Evolutionary conservation across 2,329 filamentous ascomycete genomes (phyloP), one percentile per base, ranked within the genome.

Genomic region (Orbilia brochopaga): DNA sequence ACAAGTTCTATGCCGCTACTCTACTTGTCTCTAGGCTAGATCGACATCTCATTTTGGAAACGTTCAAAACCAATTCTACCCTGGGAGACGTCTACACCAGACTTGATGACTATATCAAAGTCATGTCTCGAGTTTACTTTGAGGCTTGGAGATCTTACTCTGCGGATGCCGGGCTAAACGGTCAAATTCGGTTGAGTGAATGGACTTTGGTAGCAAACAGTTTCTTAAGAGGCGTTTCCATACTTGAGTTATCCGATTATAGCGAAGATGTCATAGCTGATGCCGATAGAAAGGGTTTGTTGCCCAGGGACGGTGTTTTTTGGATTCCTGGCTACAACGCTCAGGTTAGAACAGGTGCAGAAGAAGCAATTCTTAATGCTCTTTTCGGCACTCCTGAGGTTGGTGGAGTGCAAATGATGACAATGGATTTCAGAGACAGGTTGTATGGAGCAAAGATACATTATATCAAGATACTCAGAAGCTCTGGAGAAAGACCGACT

Each of bases 311-410:
- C n/a, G n/a, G n/a, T n/a, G n/a, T n/a, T n/a, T n/a, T n/a, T n/a
- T n/a, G n/a, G n/a, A n/a, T n/a, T n/a, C n/a, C n/a, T n/a, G n/a
- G n/a, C n/a, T n/a, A n/a, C n/a, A n/a, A n/a, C n/a, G n/a, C n/a
- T n/a, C n/a, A n/a, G n/a, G n/a, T n/a, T n/a, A n/a, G n/a, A n/a
- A n/a, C n/a, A n/a, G n/a, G n/a, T n/a, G n/a, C n/a, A n/a, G n/a
- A n/a, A n/a, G n/a, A 17, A n/a, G 55, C 55, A 13, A 17, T 58
- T 11, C 46, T 58, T 30, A 10, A 46, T 21, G 23, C 23, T 6
- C 32, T 58, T 15, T 32, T 58, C 2, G 55, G 55, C 1, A 40
- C 55, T 11, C 55, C 55, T 32, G 55, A 58, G 21, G 15, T 58
- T 2, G 42, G 13, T 4, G 55, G 37, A 30, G 40, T 58, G 11